Conservation (phyloP, 257 asterid species). For the Ophiorrhiza pumila region DNA sequence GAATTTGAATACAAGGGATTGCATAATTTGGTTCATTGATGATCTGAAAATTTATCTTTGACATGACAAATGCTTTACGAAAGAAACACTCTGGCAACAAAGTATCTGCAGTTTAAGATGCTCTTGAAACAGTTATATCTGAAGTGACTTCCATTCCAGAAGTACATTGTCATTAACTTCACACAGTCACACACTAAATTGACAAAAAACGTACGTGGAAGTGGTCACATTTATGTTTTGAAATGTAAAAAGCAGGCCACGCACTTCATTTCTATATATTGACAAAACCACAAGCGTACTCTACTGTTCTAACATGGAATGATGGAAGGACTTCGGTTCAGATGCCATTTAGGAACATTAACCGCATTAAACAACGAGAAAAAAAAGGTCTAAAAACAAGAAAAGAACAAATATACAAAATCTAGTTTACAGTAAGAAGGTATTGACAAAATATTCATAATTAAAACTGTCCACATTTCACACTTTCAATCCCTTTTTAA, state of each 20-base stretch:
- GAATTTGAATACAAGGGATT: too few relatives aligned
- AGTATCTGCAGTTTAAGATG: too few relatives aligned
- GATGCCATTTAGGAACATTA: background rate
- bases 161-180: too few relatives aligned
- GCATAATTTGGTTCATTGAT: too few relatives aligned
- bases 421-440: conserved; percentile 32
- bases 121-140: too few relatives aligned
- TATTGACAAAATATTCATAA: conserved; percentile 26
- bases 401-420: conserved; percentile 25
- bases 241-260: conserved; percentile 6
- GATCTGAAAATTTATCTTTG: too few relatives aligned
- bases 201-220: too few relatives aligned
- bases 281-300: background rate
- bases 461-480: conserved; percentile 36
- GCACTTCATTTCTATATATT: background rate
- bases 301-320: background rate
- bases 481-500: conserved; percentile 34
- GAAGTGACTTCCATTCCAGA: too few relatives aligned
- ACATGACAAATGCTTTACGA: too few relatives aligned
- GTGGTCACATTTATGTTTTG: background rate
- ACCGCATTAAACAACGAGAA: conserved; percentile 17
- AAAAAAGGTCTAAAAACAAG: conserved; percentile 14
- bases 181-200: too few relatives aligned
- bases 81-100: too few relatives aligned
- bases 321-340: background rate